Evolutionary conservation across 257 asterid genomes (phyloP).

Genomic region (Datura wrightii): DNA sequence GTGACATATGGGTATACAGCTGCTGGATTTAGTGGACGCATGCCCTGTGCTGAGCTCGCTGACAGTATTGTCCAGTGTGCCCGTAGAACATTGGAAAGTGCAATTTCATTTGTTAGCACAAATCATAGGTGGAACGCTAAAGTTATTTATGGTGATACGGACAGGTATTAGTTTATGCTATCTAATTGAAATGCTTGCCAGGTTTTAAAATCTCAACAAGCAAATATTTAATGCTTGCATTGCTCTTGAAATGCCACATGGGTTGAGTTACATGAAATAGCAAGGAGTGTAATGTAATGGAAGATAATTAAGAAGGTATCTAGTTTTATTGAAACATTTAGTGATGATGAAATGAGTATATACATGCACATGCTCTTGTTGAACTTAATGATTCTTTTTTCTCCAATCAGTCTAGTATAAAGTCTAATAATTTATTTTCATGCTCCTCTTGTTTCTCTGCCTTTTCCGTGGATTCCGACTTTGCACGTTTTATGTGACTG

Average conservation of each 20-base stretch:
- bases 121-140: slow-evolving; percentile 82
- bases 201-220: background rate
- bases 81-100: slow-evolving; percentile 89
- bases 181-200: background rate
- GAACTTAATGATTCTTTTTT: background rate
- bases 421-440: background rate
- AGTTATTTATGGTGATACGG: slow-evolving; percentile 95
- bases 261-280: background rate
- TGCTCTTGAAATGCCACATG: slow-evolving; percentile 7
- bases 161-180: slow-evolving; percentile 56
- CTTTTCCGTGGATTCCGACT: background rate
- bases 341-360: slow-evolving; percentile 25
- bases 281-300: slow-evolving; percentile 18
- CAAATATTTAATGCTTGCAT: slow-evolving; percentile 13
- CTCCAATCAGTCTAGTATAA: slow-evolving; percentile 19
- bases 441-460: background rate
- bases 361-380: slow-evolving; percentile 16
- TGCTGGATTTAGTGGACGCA: slow-evolving; percentile 99
- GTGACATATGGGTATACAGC: slow-evolving; percentile 99
- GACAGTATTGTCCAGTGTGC: slow-evolving; percentile 98
- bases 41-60: slow-evolving; percentile 99
- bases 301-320: background rate
- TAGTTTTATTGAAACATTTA: background rate
- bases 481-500: background rate
- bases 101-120: slow-evolving; percentile 81